phyloP scores from a whole-genome alignment of 164 flowering plant species.

The Cinnamomum chago region DNA sequence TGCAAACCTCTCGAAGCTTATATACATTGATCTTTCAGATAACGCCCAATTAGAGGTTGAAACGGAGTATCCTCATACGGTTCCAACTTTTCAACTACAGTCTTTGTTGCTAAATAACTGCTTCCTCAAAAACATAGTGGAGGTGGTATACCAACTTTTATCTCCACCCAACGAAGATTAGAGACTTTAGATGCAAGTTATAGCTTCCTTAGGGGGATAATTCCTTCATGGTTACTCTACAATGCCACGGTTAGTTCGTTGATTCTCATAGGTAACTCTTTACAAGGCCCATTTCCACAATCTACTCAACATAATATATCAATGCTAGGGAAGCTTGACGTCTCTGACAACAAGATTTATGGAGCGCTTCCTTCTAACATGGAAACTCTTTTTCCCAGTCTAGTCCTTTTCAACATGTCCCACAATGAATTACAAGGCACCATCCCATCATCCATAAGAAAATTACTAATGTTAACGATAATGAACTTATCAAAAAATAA shows the following conservation, averaged over 20 bases:
- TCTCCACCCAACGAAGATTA: background rate
- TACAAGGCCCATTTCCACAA: background rate
- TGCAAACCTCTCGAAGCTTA: constrained; percentile 1
- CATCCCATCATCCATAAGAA: background rate
- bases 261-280: background rate
- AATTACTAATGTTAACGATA: background rate
- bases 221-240: constrained; percentile 2
- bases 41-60: background rate
- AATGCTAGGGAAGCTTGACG: background rate
- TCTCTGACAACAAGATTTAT: background rate
- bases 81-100: background rate
- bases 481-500: background rate
- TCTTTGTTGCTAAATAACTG: background rate
- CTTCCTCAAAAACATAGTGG: background rate
- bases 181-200: background rate
- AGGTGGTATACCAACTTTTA: background rate
- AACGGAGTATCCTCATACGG: background rate
- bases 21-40: background rate
- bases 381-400: background rate
- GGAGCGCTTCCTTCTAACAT: background rate
- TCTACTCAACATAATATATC: background rate
- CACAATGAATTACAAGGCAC: background rate
- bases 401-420: background rate
- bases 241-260: background rate
- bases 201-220: background rate